Evolutionary conservation across 768 basidiomycete species (phyloP), one percentile per base, ranked within the genome.

Genomic region (Scleroderma citrinum): DNA sequence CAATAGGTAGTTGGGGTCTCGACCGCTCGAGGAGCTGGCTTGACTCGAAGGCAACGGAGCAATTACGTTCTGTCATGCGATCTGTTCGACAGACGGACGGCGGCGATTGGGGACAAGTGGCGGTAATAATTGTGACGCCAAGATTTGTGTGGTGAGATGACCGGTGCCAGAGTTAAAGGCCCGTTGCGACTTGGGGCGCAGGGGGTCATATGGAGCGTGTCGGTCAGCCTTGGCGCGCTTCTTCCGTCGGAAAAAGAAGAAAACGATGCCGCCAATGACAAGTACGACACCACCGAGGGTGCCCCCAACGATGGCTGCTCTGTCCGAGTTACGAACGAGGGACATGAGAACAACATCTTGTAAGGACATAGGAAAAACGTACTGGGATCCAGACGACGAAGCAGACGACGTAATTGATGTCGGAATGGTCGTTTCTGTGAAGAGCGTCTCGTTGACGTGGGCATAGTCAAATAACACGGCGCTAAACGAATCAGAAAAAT

Each of bases 391-490:
- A 2, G 52, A 37, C 5, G 51, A 29, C 2, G 42, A 16, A 14
- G 6, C n/a, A 19, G 29, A 1, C 21, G 32, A 20, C 8, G 21
- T 43, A 0, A 34, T 26, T 10, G 43, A 29, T 8, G 50, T 30
- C 0, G 55, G 34, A 5, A 46, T 43, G 7, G 44, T 14, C 4
- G 43, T 31, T 32, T 23, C 53, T 17, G 45, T 23, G 26, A 56
- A 58, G 3, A 53, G 2, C 0, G 50, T 56, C 41, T 62, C 56
- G 29, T 57, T 61, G 50, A 61, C 41, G 24, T 50, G 52, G 24
- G 53, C 59, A 37, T 58, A 58, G 44, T 60, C 60, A 10, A 60
- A 62, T 61, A 58, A 60, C 58, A 58, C 56, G 5, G 49, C 50
- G 3, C 48, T 59, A 32, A 53, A 58, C 1, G 60, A 56, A 16